Base-by-base conservation (phyloP, 2,329 filamentous ascomycete species). In the Cladosporium oxysporum region DNA sequence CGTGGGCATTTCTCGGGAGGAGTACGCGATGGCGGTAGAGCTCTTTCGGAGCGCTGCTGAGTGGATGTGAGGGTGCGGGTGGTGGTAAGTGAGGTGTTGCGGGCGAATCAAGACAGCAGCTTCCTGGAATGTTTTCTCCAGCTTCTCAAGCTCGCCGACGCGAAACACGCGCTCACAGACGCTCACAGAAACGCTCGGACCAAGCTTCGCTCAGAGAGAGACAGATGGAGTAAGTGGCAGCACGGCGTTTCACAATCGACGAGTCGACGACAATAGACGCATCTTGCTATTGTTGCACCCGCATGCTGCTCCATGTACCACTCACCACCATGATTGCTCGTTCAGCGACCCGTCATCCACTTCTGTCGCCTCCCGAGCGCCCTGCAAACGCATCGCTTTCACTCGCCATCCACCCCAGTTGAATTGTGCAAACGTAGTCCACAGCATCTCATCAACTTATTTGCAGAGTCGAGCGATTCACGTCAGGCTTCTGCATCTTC, bases 71-170 rank as follows among this genome's bases (percentile, higher is more conserved):
- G 8, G 33, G 18, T 16, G 21, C 28, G 5, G 31, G n/a, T n/a
- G n/a, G 14, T 33, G 26, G 52, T 33, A 23, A 55, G 28, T 55
- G 52, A 55, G 52, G 28, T 55, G 52, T 33, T 21, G 28, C 18
- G n/a, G 21, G 55, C 21, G 29, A 35, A 21, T 41, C 31, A 33
- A 35, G 55, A 58, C 55, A 55, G 41, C 41, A 47, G 52, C 52
- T 55, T 55, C 52, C 18, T 55, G 28, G 16, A 55, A 37, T 41
- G 37, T 59, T 59, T 58, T 58, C 55, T 57, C 55, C 33, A 35
- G 23, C n/a, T 35, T 57, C 29, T 35, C 18, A 55, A 55, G 52
- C 41, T 26, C 28, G 14, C 18, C 52, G 52, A 58, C 55, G 55
- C 55, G 31, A 58, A 58, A 58, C 49, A 52, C 52, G 52, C 52